Conservation (phyloP, 805 yeast genomes). For the Blastobotrys parvus region DNA sequence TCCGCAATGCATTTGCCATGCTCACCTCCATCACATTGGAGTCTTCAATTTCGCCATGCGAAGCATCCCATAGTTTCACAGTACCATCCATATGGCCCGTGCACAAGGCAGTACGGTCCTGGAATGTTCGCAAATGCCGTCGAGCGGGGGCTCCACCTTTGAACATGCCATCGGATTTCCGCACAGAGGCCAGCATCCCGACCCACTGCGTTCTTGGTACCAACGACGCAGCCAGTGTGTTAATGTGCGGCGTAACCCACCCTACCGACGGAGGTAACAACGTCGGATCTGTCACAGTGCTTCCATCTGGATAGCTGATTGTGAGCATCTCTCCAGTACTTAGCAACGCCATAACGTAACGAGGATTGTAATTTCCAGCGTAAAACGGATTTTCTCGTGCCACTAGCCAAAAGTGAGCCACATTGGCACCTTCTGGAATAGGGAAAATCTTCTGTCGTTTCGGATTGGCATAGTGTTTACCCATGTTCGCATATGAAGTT, state of each 20-base stretch:
- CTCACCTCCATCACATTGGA: constrained; percentile 52
- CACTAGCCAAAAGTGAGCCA: constrained; percentile 44
- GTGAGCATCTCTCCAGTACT: constrained; percentile 60
- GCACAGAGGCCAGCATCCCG: constrained; percentile 55
- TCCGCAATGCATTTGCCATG: constrained; percentile 41
- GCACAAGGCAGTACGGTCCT: constrained; percentile 49
- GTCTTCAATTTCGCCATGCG: constrained; percentile 62
- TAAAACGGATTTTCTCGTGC: constrained; percentile 65
- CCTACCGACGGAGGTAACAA: constrained; percentile 75
- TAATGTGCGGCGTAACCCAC: constrained; percentile 67
- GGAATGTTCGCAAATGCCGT: constrained; percentile 39
- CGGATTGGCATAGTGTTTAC: constrained; percentile 59
- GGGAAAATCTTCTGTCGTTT: constrained; percentile 50
- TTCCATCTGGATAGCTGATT: constrained; percentile 49
- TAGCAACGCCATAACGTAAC: constrained; percentile 47
- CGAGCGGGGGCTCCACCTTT: constrained; percentile 73
- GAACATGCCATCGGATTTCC: constrained; percentile 38
- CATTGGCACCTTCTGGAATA: constrained; percentile 36
- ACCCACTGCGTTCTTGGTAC: constrained; percentile 66
- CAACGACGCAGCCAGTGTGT: constrained; percentile 44
- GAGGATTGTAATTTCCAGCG: constrained; percentile 72
- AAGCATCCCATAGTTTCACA: constrained; percentile 73
- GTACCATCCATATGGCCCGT: constrained; percentile 83
- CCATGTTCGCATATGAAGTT: constrained; percentile 79
- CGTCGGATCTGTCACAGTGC: constrained; percentile 42